A percentile compares a stretch with the other conserved stretches of the same genome.
phyloP scores from a whole-genome alignment of 257 asterid genomes.

The Penstemon eatonii region DNA sequence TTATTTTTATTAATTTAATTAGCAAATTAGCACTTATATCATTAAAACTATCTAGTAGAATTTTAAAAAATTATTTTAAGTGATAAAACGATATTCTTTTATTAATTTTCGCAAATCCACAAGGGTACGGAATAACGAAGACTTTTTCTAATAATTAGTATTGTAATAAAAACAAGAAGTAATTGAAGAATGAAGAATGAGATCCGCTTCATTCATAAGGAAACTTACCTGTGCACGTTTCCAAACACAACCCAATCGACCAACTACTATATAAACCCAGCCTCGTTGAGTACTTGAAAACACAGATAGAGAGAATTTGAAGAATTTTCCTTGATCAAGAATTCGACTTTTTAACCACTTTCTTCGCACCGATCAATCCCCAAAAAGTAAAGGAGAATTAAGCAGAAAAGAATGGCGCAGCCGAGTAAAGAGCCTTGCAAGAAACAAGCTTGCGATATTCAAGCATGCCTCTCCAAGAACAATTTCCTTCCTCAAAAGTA shows the following conservation, averaged over 20 bases:
- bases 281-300: not conserved
- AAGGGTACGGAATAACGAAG: too few species aligned
- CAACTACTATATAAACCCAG: not conserved
- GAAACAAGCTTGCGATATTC: conserved; percentile 93
- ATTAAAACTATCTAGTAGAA: too few species aligned
- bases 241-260: conserved; percentile 19
- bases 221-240: not conserved
- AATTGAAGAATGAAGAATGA: not conserved
- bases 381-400: not conserved
- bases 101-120: too few species aligned
- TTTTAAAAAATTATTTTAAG: too few species aligned
- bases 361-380: conserved; percentile 2
- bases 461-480: conserved; percentile 96
- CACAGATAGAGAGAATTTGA: too few species aligned
- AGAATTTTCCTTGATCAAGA: too few species aligned
- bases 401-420: conserved; percentile 54
- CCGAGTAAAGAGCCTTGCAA: conserved; percentile 91
- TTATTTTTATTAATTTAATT: too few species aligned
- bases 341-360: too few species aligned
- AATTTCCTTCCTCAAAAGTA: conserved; percentile 81
- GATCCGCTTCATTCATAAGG: conserved; percentile 3
- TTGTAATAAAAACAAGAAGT: not conserved
- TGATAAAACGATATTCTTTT: too few species aligned
- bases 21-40: too few species aligned
- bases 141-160: not conserved